Evolutionary conservation across 768 basidiomycete genomes (phyloP), one percentile per base, ranked within the genome.

Genomic region (Chalciporus piperatus): DNA sequence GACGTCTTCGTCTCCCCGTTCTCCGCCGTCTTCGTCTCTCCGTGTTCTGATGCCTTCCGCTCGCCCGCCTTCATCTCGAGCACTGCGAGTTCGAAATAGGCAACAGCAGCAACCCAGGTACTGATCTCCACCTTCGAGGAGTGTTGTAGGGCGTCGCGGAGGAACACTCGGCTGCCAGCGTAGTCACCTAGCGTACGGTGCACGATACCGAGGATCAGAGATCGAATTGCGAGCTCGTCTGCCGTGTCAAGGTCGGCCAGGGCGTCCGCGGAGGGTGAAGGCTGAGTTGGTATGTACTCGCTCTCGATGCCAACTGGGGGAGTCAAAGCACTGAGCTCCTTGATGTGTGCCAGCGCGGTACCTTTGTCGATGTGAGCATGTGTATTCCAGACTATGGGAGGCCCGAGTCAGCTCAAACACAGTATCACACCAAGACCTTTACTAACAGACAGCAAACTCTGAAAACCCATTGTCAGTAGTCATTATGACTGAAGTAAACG

Each of bases 371-470:
- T 77, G 4, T 86, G 80, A n/a, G 78, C 65, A 61, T 89, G 84
- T 1, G 77, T 84, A 60, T 91, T 92, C 89, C 89, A 91, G 68
- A 91, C 87, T 89, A 49, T 41, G 2, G 50, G 14, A 35, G 11
- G 45, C 19, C 6, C 32, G 52, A 11, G 47, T 57, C 23, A 63
- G 57, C 45, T 0, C 27, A 20, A 20, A 28, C 27, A 28, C 11
- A 19, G 32, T 2, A 8, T 12, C 17, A 37, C n/a, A 20, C 12
- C n/a, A 22, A 32, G 27, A 9, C 35, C 20, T n/a, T 38, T 17
- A 73, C 83, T 56, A 60, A 89, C 88, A 89, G 45, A 90, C 76
- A 2, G 71, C 84, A 25, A 92, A 74, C 63, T 91, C 89, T 85
- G 53, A 37, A 45, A 28, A 11, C 30, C 27, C 19, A 20, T 39